Evolutionary conservation across 345 rosid species (phyloP), one percentile per base, ranked within the genome.

Genomic region (Psidium guajava): DNA sequence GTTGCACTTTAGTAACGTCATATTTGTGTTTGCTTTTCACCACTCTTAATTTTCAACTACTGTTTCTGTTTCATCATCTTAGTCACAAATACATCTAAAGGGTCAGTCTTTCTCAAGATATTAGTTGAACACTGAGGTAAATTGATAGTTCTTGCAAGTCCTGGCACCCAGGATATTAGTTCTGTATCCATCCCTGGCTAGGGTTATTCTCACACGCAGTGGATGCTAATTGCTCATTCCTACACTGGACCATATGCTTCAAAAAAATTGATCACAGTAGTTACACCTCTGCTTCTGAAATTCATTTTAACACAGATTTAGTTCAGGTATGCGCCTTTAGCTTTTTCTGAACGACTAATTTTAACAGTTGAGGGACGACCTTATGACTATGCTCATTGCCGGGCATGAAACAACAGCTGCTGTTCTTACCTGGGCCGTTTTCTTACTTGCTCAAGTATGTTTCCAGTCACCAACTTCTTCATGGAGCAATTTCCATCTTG

Each of bases 351-450:
- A 54, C 44, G 82, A 84, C 52, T 22, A 36, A 57, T 82, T 87
- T 42, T 36, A 56, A 90, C 93, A 96, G 98, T 94, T 95, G 86
- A 92, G 98, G 86, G 99, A 96, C 87, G 99, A 96, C 87, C 87
- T 94, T 84, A 96, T 95, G 98, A 95, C 98, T 18, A 94, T 96
- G 98, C 95, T 96, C 69, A 91, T 96, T 69, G 98, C 99, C 54
- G 98, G 99, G 36, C 99, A 96, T 80, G 99, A 96, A 91, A 96
- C 99, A 59, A 96, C 98, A 53, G 97, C 99, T 75, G 98, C 98
- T 81, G 99, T 96, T 87, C 98, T 96, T 86, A 96, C 99, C 54
- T 96, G 99, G 99, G 97, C 98, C 85, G 92, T 93, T 88, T 96
- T 86, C 93, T 91, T 96, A 85, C 98, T 96, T 42, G 95, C 97